Conservation (phyloP, 306 rosid genomes). For the Benincasa hispida region DNA sequence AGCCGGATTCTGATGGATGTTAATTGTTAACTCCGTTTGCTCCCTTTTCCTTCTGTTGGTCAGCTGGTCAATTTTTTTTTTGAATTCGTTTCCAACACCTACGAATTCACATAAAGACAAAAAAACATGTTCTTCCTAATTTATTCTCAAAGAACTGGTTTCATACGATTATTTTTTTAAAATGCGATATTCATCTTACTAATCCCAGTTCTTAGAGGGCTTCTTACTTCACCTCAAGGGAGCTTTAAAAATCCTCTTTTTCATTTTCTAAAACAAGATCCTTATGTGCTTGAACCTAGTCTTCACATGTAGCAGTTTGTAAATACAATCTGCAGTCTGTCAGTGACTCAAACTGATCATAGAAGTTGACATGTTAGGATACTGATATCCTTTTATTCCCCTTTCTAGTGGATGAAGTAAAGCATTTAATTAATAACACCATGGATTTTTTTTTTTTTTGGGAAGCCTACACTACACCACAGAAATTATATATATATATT, state of each 20-base stretch:
- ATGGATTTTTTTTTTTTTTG: neutral
- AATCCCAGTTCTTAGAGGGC: neutral
- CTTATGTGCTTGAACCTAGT: neutral
- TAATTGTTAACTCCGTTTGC: no score
- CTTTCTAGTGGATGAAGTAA: neutral
- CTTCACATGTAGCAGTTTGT: neutral
- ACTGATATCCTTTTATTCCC: neutral
- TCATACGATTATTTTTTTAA: no score
- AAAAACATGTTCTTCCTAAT: no score
- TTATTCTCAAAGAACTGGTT: no score
- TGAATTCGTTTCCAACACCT: no score
- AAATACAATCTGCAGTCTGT: neutral
- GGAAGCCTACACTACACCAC: neutral
- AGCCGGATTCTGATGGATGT: no score
- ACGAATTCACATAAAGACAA: no score
- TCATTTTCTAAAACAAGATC: neutral
- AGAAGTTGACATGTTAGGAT: neutral
- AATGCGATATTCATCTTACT: no score
- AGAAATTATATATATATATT: neutral
- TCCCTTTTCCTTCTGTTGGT: no score
- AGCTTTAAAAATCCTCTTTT: neutral
- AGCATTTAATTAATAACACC: neutral
- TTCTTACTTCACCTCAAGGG: neutral
- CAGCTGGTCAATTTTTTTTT: no score
- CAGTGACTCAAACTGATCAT: neutral